Conservation (phyloP, 805 yeast genomes). For the Myxozyma udenii region DNA sequence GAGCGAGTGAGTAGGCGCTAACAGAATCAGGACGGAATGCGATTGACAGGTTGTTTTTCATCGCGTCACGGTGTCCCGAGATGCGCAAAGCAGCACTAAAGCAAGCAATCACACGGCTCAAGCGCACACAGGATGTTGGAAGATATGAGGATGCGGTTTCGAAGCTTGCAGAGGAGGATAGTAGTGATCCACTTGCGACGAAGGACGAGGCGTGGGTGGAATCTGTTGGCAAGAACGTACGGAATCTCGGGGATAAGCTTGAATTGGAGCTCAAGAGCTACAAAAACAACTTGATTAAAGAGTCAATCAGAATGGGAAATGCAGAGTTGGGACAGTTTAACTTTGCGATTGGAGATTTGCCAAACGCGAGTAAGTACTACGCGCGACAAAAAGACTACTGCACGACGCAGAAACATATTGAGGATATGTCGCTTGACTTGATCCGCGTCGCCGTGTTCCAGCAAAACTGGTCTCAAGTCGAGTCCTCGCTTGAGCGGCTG, state of each 20-base stretch:
- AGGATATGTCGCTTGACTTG: constrained; percentile 25
- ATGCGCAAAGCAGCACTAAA: constrained; percentile 14
- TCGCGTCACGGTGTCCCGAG: constrained; percentile 23
- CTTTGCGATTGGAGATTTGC: constrained; percentile 18
- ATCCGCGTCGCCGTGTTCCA: constrained; percentile 21
- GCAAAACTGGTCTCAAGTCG: constrained; percentile 24
- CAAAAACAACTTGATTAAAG: constrained; percentile 26
- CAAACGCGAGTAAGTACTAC: constrained; percentile 19
- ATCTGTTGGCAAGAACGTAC: neutral
- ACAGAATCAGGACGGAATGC: constrained; percentile 15
- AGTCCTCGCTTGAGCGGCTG: constrained; percentile 11
- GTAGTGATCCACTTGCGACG: constrained; percentile 7
- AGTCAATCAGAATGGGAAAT: constrained; percentile 28
- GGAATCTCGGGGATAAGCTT: constrained; percentile 15
- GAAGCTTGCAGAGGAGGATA: constrained; percentile 1
- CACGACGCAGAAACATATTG: constrained; percentile 25
- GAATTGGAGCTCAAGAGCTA: constrained; percentile 28
- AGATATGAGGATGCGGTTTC: constrained; percentile 21
- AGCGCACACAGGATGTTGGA: constrained; percentile 11
- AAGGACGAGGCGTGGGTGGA: constrained; percentile 21
- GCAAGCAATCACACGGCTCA: constrained; percentile 17
- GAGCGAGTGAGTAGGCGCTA: neutral
- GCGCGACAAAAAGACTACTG: constrained; percentile 25
- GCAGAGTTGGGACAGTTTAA: constrained; percentile 25
- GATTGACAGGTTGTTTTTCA: constrained; percentile 23